Percentiles rank a stretch among this genome's conserved stretches.
Evolutionary conservation across 108 stramenopile species (phyloP).

Genomic region (Nitzschia putrida): DNA sequence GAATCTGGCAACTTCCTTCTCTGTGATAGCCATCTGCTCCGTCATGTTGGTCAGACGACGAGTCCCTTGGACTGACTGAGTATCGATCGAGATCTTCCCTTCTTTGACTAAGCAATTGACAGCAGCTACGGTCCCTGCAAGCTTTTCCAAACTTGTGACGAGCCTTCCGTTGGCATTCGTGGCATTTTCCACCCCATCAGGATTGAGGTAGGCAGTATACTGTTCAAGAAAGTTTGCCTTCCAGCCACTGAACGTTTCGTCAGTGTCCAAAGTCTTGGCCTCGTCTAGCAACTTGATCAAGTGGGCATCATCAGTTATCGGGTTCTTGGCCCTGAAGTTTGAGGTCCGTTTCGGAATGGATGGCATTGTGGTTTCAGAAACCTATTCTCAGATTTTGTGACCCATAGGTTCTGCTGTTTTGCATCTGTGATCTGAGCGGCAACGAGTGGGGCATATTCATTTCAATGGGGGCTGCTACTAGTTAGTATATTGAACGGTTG

Average conservation of each 20-base stretch:
- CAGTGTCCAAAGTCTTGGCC: constrained; percentile 10
- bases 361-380: background rate
- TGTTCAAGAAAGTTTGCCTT: constrained; percentile 15
- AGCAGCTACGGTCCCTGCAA: constrained; percentile 3
- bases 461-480: too few relatives aligned
- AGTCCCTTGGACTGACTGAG: constrained; percentile 8
- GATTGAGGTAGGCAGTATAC: constrained; percentile 11
- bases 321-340: constrained; percentile 4
- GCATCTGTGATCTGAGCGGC: too few relatives aligned
- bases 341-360: background rate
- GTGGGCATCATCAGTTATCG: constrained; percentile 12
- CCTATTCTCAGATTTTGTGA: too few relatives aligned
- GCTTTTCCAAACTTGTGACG: constrained; percentile 9
- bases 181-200: constrained; percentile 21
- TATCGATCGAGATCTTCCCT: constrained; percentile 14
- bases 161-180: constrained; percentile 5
- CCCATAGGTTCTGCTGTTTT: too few relatives aligned
- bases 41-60: constrained; percentile 26
- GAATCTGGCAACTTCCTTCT: constrained; percentile 18
- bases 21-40: constrained; percentile 19
- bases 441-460: too few relatives aligned
- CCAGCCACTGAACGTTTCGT: constrained; percentile 18
- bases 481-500: too few relatives aligned
- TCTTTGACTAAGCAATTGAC: constrained; percentile 10
- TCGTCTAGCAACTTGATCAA: constrained; percentile 11